Evolutionary conservation across 1,139 yeast genomes (phyloP).

Genomic region (Debaryomycetaceae sp.): DNA sequence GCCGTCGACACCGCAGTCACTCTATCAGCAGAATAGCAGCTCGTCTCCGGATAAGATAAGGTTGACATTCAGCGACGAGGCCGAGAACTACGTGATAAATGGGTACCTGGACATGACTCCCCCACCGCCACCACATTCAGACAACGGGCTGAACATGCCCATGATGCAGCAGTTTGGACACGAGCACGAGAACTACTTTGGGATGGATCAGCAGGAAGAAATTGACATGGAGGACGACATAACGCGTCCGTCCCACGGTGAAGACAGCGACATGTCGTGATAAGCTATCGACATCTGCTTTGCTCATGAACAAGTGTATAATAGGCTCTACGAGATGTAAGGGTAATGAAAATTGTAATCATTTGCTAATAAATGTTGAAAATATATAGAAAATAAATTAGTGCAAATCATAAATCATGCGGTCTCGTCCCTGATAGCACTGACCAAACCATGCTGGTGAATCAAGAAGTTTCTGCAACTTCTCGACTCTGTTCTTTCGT

Average conservation of each 20-base stretch:
- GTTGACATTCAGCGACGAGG: slow-evolving; percentile 40
- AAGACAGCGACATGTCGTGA: slow-evolving; percentile 3
- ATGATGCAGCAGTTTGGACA: slow-evolving; percentile 17
- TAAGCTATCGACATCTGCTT: neutral
- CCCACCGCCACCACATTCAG: slow-evolving; percentile 4
- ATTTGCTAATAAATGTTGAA: neutral
- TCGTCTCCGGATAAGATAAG: slow-evolving; percentile 12
- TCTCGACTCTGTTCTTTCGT: slow-evolving; percentile 3
- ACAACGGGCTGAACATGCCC: neutral
- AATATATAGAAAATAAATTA: neutral
- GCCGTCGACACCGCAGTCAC: slow-evolving; percentile 40
- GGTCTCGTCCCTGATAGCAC: slow-evolving; percentile 10
- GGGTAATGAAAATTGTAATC: neutral
- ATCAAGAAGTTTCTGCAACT: slow-evolving; percentile 26
- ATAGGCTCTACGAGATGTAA: neutral
- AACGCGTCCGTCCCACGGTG: slow-evolving; percentile 2
- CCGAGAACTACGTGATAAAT: slow-evolving; percentile 38
- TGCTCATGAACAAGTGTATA: neutral
- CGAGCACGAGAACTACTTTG: slow-evolving; percentile 42
- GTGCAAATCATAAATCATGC: neutral
- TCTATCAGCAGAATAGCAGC: slow-evolving; percentile 11
- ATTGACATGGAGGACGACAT: slow-evolving; percentile 3
- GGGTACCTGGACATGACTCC: slow-evolving; percentile 27
- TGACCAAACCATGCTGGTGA: slow-evolving; percentile 33
- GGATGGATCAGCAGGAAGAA: slow-evolving; percentile 25